Conservation (phyloP, 148 eudicot species). For the Spergularia bocconei region DNA sequence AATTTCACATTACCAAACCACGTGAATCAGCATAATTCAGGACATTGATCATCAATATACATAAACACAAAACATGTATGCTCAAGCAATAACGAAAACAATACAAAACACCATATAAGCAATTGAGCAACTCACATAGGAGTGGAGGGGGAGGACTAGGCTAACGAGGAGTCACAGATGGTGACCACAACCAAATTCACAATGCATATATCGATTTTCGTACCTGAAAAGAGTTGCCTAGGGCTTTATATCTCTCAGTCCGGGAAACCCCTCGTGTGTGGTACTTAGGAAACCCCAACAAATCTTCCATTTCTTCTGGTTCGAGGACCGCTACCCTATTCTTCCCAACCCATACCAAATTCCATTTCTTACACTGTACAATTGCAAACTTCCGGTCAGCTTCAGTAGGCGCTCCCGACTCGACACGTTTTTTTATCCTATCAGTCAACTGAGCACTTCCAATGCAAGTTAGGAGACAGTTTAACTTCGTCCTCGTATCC, state of each 20-base stretch:
- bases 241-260: slow-evolving; percentile 28
- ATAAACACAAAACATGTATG: no score
- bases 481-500: slow-evolving; percentile 28
- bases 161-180: no score
- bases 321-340: slow-evolving; percentile 25
- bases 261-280: slow-evolving; percentile 28
- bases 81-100: no score
- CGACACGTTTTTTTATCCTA: slow-evolving; percentile 18
- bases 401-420: slow-evolving; percentile 16
- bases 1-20: no score
- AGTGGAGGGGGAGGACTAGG: no score
- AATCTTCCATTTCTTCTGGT: slow-evolving; percentile 30
- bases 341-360: slow-evolving; percentile 34
- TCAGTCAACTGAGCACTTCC: slow-evolving; percentile 31
- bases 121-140: no score
- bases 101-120: no score
- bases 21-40: no score
- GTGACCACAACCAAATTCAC: no score
- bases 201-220: not conserved
- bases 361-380: slow-evolving; percentile 30
- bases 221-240: slow-evolving; percentile 37
- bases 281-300: slow-evolving; percentile 23
- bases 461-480: slow-evolving; percentile 31
- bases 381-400: slow-evolving; percentile 10
- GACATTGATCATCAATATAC: no score